Conservation (phyloP, 306 rosid species). For the Ziziphus jujuba region DNA sequence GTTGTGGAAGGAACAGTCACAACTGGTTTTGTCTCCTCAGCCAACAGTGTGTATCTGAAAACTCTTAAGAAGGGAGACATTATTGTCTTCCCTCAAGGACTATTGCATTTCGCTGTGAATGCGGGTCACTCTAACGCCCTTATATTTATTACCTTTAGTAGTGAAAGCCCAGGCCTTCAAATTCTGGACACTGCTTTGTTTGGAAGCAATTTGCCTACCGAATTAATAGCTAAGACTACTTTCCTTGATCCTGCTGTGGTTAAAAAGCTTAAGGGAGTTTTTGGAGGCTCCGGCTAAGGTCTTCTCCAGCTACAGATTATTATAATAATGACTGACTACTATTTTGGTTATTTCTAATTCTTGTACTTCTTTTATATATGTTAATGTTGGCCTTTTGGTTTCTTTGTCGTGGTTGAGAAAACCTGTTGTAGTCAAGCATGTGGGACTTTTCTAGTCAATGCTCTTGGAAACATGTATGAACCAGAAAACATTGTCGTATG, state of each 20-base stretch:
- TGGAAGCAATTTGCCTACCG: constrained; percentile 52
- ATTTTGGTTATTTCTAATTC: too few species aligned
- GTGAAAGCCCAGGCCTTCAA: constrained; percentile 80
- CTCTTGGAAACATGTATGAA: too few species aligned
- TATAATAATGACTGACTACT: too few species aligned
- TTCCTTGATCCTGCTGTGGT: constrained; percentile 64
- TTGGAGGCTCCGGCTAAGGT: constrained; percentile 61
- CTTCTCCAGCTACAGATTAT: too few species aligned
- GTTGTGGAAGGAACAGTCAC: constrained; percentile 45
- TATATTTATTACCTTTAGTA: constrained; percentile 50
- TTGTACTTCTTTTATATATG: too few species aligned
- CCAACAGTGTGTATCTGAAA: constrained; percentile 53
- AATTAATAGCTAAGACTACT: constrained; percentile 47
- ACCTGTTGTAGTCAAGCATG: too few species aligned
- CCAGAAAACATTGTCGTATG: too few species aligned
- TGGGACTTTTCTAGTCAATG: too few species aligned
- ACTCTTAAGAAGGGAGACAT: constrained; percentile 57
- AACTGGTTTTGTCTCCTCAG: constrained; percentile 58
- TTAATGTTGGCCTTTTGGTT: too few species aligned
- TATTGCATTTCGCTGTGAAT: constrained; percentile 65
- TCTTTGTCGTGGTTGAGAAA: too few species aligned
- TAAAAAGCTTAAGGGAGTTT: constrained; percentile 76
- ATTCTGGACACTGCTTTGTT: constrained; percentile 73
- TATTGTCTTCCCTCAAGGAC: constrained; percentile 81
- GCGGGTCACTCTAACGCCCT: constrained; percentile 36